Conservation (phyloP, 2,329 filamentous ascomycete species). For the Lasiodiplodia hormozganensis region DNA sequence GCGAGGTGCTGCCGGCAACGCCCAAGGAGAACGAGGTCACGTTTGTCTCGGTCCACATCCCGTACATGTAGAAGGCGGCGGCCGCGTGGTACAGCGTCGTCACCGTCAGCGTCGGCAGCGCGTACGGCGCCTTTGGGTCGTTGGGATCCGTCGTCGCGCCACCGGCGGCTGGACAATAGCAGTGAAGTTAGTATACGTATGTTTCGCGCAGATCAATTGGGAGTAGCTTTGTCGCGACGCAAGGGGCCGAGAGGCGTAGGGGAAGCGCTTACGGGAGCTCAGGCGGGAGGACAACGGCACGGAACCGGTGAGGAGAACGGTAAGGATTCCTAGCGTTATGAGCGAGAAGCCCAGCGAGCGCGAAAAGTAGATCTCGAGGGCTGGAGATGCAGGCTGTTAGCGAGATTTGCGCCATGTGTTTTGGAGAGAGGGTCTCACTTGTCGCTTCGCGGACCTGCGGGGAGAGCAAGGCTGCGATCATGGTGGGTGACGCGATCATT, state of each 20-base stretch:
- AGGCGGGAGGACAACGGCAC: conserved; percentile 68
- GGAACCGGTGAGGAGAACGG: conserved; percentile 73
- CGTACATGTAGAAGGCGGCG: conserved; percentile 70
- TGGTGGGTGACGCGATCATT: conserved; percentile 65
- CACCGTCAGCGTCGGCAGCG: conserved; percentile 69
- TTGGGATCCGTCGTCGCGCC: conserved; percentile 45
- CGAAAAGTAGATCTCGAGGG: conserved; percentile 75
- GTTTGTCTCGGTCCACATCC: conserved; percentile 64
- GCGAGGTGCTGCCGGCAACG: conserved; percentile 60
- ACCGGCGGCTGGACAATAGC: conserved; percentile 30
- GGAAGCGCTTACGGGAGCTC: conserved; percentile 4
- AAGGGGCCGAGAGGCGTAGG: neutral
- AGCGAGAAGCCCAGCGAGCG: conserved; percentile 73
- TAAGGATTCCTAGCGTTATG: conserved; percentile 67
- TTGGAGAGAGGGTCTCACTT: conserved; percentile 47
- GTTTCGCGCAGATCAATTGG: neutral
- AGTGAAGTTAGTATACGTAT: neutral
- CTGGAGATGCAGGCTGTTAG: conserved; percentile 43
- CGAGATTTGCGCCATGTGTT: neutral
- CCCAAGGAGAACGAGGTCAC: conserved; percentile 68
- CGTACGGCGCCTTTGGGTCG: conserved; percentile 54
- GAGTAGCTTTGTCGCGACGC: neutral
- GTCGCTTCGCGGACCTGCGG: conserved; percentile 63
- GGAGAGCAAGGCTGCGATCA: conserved; percentile 66
- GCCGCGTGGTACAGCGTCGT: conserved; percentile 71